Conservation (phyloP, 1,284 basidiomycete genomes). For the Cerioporus squamosus region DNA sequence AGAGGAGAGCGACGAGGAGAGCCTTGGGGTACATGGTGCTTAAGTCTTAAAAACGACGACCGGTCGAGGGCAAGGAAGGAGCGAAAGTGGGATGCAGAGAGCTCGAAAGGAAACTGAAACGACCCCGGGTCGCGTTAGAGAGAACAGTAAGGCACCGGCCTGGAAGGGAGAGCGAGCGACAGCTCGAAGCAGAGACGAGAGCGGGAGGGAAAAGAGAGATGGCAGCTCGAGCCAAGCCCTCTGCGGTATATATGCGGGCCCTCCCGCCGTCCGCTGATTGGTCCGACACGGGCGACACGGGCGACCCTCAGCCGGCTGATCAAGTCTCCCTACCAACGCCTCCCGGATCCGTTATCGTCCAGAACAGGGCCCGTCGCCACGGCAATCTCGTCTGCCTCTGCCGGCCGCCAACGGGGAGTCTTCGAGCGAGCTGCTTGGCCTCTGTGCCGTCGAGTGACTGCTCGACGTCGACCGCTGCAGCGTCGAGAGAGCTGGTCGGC, state of each 20-base stretch:
- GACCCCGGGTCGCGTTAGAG: constrained; percentile 40
- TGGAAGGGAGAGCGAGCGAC: constrained; percentile 28
- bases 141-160: constrained; percentile 35
- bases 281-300: neutral
- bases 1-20: constrained; percentile 34
- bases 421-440: neutral
- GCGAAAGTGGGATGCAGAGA: constrained; percentile 31
- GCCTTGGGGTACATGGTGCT: constrained; percentile 38
- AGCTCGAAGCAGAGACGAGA: constrained; percentile 29
- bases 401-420: neutral
- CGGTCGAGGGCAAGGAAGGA: constrained; percentile 22
- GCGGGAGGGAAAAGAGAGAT: constrained; percentile 24
- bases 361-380: constrained; percentile 16
- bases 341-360: constrained; percentile 14
- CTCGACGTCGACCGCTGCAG: neutral
- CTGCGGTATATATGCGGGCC: constrained; percentile 18
- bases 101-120: constrained; percentile 32
- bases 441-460: neutral
- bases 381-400: constrained; percentile 6
- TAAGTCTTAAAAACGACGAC: constrained; percentile 25
- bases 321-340: constrained; percentile 23
- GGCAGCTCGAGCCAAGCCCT: constrained; percentile 11
- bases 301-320: constrained; percentile 16
- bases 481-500: too few species aligned
- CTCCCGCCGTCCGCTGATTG: constrained; percentile 10